Evolutionary conservation across 202 grass and related monocot species (phyloP).

Genomic region (Panicum virgatum): DNA sequence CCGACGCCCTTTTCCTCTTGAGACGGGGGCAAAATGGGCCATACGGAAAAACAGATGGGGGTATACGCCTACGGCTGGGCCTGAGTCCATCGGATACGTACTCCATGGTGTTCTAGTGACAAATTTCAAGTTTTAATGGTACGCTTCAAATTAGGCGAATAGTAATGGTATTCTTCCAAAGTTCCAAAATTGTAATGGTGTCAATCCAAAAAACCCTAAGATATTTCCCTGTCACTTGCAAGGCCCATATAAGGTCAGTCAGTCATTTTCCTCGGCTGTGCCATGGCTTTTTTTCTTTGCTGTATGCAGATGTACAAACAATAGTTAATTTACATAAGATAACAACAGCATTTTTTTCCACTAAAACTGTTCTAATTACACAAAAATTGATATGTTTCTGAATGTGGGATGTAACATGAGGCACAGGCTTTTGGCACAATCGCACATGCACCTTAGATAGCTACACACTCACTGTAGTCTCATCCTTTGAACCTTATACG

Average conservation of each 20-base stretch:
- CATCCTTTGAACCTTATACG: not conserved
- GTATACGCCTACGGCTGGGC: too few species aligned
- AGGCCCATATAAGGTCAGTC: not conserved
- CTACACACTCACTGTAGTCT: not conserved
- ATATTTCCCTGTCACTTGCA: constrained; percentile 13
- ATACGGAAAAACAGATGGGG: too few species aligned
- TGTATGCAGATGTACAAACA: not conserved
- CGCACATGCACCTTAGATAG: not conserved
- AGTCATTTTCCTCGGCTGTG: not conserved
- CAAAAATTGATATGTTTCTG: not conserved
- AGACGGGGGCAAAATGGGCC: too few species aligned
- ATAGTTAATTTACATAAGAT: constrained; percentile 1
- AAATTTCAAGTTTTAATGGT: too few species aligned
- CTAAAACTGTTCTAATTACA: not conserved
- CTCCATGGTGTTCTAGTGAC: too few species aligned
- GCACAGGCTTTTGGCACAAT: not conserved
- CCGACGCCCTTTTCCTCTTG: too few species aligned
- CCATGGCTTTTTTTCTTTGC: constrained; percentile 1
- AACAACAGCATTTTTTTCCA: not conserved
- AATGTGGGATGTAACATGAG: not conserved
- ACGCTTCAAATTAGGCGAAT: too few species aligned
- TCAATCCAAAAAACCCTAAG: too few species aligned
- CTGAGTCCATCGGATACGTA: too few species aligned
- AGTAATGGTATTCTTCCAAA: too few species aligned
- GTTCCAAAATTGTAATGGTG: too few species aligned